Evolutionary conservation across 129 eudicot genomes (phyloP), one percentile per base, ranked within the genome.

Genomic region (Logfia minima): DNA sequence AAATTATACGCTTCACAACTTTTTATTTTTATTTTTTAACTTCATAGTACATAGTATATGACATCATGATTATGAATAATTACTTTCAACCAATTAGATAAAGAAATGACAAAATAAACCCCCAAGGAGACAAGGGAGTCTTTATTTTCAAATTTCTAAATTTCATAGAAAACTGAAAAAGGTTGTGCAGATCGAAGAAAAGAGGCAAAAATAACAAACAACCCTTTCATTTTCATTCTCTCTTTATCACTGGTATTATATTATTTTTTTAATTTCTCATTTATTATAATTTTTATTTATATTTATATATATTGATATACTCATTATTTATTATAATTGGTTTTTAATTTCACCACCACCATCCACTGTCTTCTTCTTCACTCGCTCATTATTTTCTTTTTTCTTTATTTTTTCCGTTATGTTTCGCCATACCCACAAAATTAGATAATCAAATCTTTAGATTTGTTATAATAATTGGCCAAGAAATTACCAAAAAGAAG

Each of bases 121-220:
- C 9, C 19, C 64, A 21, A 59, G 24, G 74, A 52, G 55, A 29
- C 53, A 61, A 43, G 2, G 3, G 23, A 39, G 13, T 39, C 11
- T 39, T 39, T 7, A 37, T 37, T 39, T 72, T 72, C 83, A 79
- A 72, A 79, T 16, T 72, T 79, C 78, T 67, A 72, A 21, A 21
- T 21, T 52, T 24, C 73, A 72, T 72, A 53, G 60, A 79, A 79
- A 79, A 64, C 73, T 68, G 72, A 69, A 79, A 78, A 78, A 70
- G 70, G 70, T 78, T 19, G 71, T 70, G 66, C 73, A 48, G 72
- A 71, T 71, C 55, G 72, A 79, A 71, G 70, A 32, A 43, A 71
- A 79, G 63, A 43, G 28, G 55, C 37, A 34, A 78, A 78, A 5
- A 59, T 59, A 69, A 75, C 45, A 1, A 39, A 39, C 3, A 9